phyloP scores from a whole-genome alignment of 2,329 filamentous ascomycete genomes.

The Talaromyces sp. region DNA sequence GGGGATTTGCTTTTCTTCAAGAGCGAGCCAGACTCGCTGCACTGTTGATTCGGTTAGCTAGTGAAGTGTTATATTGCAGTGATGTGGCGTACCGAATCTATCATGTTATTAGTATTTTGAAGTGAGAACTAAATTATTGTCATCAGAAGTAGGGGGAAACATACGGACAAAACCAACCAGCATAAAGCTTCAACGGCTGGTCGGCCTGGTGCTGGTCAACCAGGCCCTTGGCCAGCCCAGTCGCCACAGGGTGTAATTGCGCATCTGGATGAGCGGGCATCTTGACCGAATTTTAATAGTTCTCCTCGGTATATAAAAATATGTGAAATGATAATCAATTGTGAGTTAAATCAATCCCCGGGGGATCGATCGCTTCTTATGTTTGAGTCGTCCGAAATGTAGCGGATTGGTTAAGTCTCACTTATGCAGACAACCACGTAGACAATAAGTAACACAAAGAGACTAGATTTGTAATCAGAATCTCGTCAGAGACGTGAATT shows the following conservation, averaged over 20 bases:
- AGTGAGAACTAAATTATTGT: background rate
- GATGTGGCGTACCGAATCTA: slow-evolving; percentile 26
- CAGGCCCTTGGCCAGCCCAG: slow-evolving; percentile 36
- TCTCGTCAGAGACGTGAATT: background rate
- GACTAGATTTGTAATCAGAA: background rate
- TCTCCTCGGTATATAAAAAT: background rate
- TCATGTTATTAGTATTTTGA: background rate
- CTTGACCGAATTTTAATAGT: background rate
- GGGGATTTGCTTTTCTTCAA: slow-evolving; percentile 66
- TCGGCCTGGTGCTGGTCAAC: slow-evolving; percentile 28
- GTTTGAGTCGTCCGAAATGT: background rate
- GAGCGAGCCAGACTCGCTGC: slow-evolving; percentile 66
- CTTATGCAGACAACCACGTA: background rate
- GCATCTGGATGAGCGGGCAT: slow-evolving; percentile 35
- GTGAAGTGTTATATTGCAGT: background rate
- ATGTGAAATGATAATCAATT: background rate
- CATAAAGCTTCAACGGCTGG: slow-evolving; percentile 56
- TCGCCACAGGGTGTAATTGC: slow-evolving; percentile 40
- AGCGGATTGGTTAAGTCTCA: background rate
- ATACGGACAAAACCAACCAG: slow-evolving; percentile 66
- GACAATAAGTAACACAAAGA: background rate
- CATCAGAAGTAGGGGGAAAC: slow-evolving; percentile 11
- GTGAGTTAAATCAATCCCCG: too few relatives aligned
- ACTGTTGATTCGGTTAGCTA: slow-evolving; percentile 29
- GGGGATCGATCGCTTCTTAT: background rate